Percentiles rank a stretch among this genome's conserved stretches.
Conservation (phyloP, 768 basidiomycete genomes). For the Collybiopsis confluens region DNA sequence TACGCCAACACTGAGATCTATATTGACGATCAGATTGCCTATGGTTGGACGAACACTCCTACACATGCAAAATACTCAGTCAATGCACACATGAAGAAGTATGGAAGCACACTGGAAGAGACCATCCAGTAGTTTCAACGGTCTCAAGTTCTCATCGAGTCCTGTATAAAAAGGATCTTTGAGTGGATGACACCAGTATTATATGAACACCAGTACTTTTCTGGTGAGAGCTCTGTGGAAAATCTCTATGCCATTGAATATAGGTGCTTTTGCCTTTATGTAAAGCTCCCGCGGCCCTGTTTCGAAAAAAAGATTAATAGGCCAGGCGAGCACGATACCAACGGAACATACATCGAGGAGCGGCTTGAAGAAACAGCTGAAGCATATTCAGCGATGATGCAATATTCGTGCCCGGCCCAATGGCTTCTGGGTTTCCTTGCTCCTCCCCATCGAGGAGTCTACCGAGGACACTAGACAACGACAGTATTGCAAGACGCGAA, state of each 20-base stretch:
- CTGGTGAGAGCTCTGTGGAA: not conserved
- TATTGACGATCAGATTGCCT: conserved; percentile 33
- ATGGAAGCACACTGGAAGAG: conserved; percentile 35
- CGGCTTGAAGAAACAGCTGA: conserved; percentile 28
- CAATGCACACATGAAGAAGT: conserved; percentile 16
- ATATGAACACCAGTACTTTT: not conserved
- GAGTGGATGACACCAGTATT: not conserved
- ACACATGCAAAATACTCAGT: not conserved
- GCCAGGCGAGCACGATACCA: not conserved
- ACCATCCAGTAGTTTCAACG: conserved; percentile 37
- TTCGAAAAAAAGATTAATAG: not conserved
- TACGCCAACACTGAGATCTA: conserved; percentile 37
- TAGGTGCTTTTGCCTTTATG: conserved; percentile 24
- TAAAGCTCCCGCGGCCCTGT: conserved; percentile 11
- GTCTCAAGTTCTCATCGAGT: conserved; percentile 13
- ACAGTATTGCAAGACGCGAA: conserved; percentile 5
- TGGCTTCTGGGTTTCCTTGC: conserved; percentile 7
- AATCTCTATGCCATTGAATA: not conserved
- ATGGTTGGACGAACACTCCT: conserved; percentile 37
- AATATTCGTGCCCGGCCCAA: conserved; percentile 16
- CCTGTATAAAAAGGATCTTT: not conserved
- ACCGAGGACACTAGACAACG: not conserved
- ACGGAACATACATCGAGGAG: conserved; percentile 23
- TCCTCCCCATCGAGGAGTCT: not conserved
- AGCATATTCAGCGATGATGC: conserved; percentile 26